Percentiles rank a stretch among this genome's conserved stretches.
Conservation (phyloP, 306 rosid species). For the Vigna unguiculata region DNA sequence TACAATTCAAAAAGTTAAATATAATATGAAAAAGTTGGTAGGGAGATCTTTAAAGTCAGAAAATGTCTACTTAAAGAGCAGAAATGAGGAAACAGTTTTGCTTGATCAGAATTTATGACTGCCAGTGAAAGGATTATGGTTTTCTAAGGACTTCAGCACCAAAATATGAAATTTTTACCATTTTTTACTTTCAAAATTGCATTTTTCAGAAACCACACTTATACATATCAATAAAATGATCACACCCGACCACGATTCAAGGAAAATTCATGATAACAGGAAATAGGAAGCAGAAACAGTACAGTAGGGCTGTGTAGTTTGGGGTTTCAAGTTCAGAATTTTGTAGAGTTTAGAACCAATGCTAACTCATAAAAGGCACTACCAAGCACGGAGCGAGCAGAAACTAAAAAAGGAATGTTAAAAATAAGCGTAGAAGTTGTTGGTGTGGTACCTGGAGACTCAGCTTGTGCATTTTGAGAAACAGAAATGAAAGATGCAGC, state of each 20-base stretch:
- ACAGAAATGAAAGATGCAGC: conserved; percentile 52
- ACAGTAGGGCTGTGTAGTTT: background rate
- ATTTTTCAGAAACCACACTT: conserved; percentile 41
- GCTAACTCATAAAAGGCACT: conserved; percentile 37
- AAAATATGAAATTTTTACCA: conserved; percentile 14
- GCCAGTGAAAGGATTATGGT: conserved; percentile 23
- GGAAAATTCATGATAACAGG: conserved; percentile 1
- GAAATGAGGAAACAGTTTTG: conserved; percentile 21
- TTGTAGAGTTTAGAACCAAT: conserved; percentile 32
- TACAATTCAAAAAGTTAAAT: conserved; percentile 21
- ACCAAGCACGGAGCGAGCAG: conserved; percentile 14
- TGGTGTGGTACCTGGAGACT: conserved; percentile 73
- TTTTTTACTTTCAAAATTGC: conserved; percentile 29
- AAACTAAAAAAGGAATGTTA: background rate
- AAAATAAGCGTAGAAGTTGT: background rate
- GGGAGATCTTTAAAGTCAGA: conserved; percentile 30
- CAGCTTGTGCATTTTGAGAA: conserved; percentile 66
- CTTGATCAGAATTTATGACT: conserved; percentile 37
- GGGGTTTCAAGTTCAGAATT: conserved; percentile 36
- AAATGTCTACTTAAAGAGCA: conserved; percentile 16
- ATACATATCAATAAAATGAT: background rate
- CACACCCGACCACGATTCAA: conserved; percentile 6
- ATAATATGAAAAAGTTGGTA: conserved; percentile 1
- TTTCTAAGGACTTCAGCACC: conserved; percentile 17
- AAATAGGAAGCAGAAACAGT: conserved; percentile 5